phyloP scores from a whole-genome alignment of 495 filamentous ascomycete species.

The Hyaloscypha variabilis region DNA sequence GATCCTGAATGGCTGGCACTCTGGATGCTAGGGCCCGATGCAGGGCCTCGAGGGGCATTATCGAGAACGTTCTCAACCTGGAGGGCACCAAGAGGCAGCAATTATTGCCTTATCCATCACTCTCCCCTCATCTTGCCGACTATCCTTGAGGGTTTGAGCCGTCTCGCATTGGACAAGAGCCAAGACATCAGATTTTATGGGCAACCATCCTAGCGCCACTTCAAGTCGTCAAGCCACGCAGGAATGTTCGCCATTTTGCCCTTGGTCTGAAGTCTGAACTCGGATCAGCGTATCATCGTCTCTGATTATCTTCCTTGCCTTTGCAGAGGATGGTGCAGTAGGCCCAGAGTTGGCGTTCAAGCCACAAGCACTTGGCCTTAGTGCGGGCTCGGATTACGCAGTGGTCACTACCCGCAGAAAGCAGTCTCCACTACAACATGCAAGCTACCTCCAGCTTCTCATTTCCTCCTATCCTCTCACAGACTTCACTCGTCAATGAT shows the following conservation, averaged over 20 bases:
- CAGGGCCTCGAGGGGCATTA: constrained; percentile 1
- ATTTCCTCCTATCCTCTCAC: background rate
- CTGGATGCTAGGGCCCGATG: background rate
- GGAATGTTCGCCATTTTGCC: constrained; percentile 24
- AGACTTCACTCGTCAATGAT: background rate
- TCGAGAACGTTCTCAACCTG: background rate
- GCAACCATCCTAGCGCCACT: background rate
- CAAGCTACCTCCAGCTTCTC: constrained; percentile 11
- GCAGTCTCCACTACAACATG: constrained; percentile 1
- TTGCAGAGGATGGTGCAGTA: constrained; percentile 3
- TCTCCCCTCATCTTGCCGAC: background rate
- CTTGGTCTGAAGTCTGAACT: background rate
- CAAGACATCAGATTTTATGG: constrained; percentile 11
- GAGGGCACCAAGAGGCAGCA: background rate
- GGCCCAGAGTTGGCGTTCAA: background rate
- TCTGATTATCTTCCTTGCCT: background rate
- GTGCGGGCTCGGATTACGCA: background rate
- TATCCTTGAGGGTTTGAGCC: background rate
- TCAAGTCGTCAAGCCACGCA: constrained; percentile 22
- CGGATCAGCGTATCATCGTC: constrained; percentile 10
- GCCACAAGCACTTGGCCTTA: background rate
- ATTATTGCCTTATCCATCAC: background rate
- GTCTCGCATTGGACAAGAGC: constrained; percentile 4
- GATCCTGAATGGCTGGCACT: constrained; percentile 1
- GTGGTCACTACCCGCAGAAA: background rate